Evolutionary conservation across 805 yeast genomes (phyloP), one percentile per base, ranked within the genome.

Genomic region (Grigorovia transvaalensis): DNA sequence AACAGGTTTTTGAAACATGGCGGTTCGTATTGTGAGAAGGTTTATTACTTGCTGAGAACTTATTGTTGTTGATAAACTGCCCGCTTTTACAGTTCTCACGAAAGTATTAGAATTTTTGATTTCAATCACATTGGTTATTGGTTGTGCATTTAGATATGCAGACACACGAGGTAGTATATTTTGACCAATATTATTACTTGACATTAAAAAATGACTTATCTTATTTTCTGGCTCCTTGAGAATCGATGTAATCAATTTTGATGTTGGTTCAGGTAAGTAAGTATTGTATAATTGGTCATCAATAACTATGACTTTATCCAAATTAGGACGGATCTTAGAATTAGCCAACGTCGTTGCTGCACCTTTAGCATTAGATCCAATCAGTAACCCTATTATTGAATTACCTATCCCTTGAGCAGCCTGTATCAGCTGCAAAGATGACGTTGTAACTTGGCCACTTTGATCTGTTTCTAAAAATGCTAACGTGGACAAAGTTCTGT

Each of bases 41-140:
- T 86, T 76, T 56, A 79, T 73, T 4, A 74, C 66, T 62, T 91
- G 96, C 23, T 66, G 73, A 23, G 88, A 74, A 66, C 81, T 79
- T 48, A 93, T 87, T 2, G 96, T 89, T 44, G 88, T 79, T 53
- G 88, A 73, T 5, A 95, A 95, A 69, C 93, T 93, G 48, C 99
- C 99, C 19, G 99, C 98, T 66, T 87, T 93, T 42, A 91, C 88
- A 46, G 98, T 97, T 68, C 98, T 84, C 42, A 84, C 82, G 69
- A 91, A 93, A 8, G 47, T 46, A 7, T 38, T n/a, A 38, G 15
- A 13, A 30, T 93, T 85, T 55, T 77, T 79, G 43, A 91, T 83
- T 61, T 79, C 78, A 58, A 78, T 79, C 53, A 93, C 77, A 64
- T 91, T 98, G 29, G 91, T 81, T 49, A 93, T 71, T 30, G 96